Evolutionary conservation across 208 protist species (phyloP).

Genomic region (Trypanosoma boissoni): DNA sequence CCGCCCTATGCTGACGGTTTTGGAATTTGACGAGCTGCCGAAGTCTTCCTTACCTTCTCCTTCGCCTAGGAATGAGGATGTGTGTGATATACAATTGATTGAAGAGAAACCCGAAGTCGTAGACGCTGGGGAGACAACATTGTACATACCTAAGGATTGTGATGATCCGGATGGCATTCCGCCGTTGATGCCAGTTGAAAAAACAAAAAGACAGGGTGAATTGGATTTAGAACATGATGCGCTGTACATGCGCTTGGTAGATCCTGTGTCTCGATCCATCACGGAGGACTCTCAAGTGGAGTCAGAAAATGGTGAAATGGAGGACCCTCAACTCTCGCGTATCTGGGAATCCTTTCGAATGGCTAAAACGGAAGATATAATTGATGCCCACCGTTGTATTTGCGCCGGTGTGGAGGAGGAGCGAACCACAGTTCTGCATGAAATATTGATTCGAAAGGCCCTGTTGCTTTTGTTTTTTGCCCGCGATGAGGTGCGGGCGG

Average conservation of each 20-base stretch:
- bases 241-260: conserved; percentile 23
- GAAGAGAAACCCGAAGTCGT: no score
- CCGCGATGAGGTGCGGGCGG: conserved; percentile 72
- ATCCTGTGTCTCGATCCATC: conserved; percentile 5
- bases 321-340: conserved; percentile 63
- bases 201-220: not conserved
- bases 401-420: conserved; percentile 20
- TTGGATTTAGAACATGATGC: conserved; percentile 11
- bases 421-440: conserved; percentile 31
- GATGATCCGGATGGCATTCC: no score
- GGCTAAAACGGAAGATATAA: conserved; percentile 26
- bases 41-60: conserved; percentile 14
- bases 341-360: conserved; percentile 66
- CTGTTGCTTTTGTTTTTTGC: conserved; percentile 79
- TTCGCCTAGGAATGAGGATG: no score
- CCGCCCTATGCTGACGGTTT: conserved; percentile 30
- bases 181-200: not conserved
- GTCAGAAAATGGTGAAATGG: conserved; percentile 35
- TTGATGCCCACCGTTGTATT: conserved; percentile 38
- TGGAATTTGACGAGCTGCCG: conserved; percentile 40
- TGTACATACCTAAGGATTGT: no score
- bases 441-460: conserved; percentile 49
- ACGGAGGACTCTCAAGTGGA: conserved; percentile 15
- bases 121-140: no score
- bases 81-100: no score